Evolutionary conservation across 257 asterid species (phyloP).

Genomic region (Ilex aquifolium): DNA sequence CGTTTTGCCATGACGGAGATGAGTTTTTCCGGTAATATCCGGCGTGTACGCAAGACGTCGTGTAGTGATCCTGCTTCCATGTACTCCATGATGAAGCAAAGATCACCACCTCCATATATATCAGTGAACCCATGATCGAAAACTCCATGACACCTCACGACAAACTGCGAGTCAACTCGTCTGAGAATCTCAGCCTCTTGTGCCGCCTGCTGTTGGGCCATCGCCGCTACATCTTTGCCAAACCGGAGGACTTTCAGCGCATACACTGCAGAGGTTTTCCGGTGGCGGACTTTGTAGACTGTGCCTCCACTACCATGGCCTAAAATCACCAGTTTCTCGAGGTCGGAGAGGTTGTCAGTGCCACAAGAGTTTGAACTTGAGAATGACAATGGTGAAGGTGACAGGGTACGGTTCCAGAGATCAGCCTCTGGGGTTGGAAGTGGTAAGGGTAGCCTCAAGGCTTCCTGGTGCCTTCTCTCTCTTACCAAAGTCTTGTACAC

Average conservation of each 20-base stretch:
- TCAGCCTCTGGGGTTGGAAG: slow-evolving; percentile 2
- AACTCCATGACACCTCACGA: slow-evolving; percentile 31
- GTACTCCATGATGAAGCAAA: slow-evolving; percentile 41
- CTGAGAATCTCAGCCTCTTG: slow-evolving; percentile 33
- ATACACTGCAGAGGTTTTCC: slow-evolving; percentile 22
- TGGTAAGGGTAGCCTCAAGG: slow-evolving; percentile 32
- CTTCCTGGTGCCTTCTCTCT: slow-evolving; percentile 28
- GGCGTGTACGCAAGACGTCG: slow-evolving; percentile 16
- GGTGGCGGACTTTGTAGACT: slow-evolving; percentile 40
- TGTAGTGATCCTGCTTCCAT: slow-evolving; percentile 42
- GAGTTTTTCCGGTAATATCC: slow-evolving; percentile 20
- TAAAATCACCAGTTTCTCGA: slow-evolving; percentile 29
- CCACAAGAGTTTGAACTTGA: slow-evolving; percentile 14
- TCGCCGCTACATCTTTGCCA: slow-evolving; percentile 1
- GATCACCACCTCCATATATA: slow-evolving; percentile 10
- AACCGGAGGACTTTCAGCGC: slow-evolving; percentile 36
- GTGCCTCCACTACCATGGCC: slow-evolving; percentile 44
- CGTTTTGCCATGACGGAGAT: slow-evolving; percentile 26
- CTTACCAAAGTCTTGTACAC: slow-evolving; percentile 29
- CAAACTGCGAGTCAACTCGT: slow-evolving; percentile 23
- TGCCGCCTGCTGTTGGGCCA: slow-evolving; percentile 1
- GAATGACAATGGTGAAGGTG: slow-evolving; percentile 28
- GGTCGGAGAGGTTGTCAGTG: slow-evolving; percentile 9
- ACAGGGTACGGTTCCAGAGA: slow-evolving; percentile 15
- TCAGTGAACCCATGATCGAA: slow-evolving; percentile 25